phyloP scores from a whole-genome alignment of 106 monocot genomes.

The Acorus calamus region DNA sequence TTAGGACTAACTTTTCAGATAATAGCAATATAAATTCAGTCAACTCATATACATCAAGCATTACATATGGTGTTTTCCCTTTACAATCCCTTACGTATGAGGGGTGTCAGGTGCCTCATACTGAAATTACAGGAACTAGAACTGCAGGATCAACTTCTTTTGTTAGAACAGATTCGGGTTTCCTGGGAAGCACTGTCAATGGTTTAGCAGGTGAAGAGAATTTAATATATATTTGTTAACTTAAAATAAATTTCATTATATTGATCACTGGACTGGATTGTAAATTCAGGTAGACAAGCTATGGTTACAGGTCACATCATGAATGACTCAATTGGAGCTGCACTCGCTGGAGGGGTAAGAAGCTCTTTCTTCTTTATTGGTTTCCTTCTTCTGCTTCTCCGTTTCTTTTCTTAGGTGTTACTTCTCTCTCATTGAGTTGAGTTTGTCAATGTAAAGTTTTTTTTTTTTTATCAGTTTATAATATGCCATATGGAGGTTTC shows the following conservation, averaged over 20 bases:
- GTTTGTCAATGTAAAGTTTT: too few relatives aligned
- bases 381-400: too few relatives aligned
- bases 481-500: too few relatives aligned
- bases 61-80: conserved; percentile 81
- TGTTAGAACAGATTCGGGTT: neutral
- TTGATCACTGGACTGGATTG: too few relatives aligned
- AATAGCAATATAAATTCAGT: conserved; percentile 33
- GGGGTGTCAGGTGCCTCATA: conserved; percentile 17
- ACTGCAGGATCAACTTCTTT: conserved; percentile 6
- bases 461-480: too few relatives aligned
- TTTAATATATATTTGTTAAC: neutral
- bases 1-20: conserved; percentile 48
- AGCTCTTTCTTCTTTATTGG: too few relatives aligned
- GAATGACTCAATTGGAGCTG: too few relatives aligned
- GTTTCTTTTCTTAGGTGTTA: too few relatives aligned
- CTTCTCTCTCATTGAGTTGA: too few relatives aligned
- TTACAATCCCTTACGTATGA: conserved; percentile 94
- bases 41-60: conserved; percentile 34
- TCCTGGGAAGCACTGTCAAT: neutral
- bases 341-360: too few relatives aligned
- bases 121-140: conserved; percentile 11
- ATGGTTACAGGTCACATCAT: too few relatives aligned
- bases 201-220: conserved; percentile 12
- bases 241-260: neutral
- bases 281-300: too few relatives aligned